phyloP scores from a whole-genome alignment of 352 stramenopile genomes.

The Phytopythium mirpurense region DNA sequence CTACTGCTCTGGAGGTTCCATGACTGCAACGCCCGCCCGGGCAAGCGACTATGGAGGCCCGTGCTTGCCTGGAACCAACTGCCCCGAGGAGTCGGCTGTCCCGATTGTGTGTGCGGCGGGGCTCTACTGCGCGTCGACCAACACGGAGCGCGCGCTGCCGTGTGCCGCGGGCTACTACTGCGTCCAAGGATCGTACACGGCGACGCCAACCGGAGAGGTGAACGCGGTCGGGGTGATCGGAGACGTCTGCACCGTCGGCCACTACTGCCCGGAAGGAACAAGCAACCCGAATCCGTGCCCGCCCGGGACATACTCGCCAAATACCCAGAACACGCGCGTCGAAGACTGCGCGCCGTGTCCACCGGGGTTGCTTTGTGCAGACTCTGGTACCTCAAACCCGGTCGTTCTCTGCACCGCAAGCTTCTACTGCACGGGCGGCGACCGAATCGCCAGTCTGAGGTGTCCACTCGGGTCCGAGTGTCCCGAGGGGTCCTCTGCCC shows the following conservation, averaged over 20 bases:
- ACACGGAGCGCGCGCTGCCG: slow-evolving; percentile 56
- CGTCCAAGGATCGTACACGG: slow-evolving; percentile 77
- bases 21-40: slow-evolving; percentile 39
- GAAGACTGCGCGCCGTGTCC: slow-evolving; percentile 68
- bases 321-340: slow-evolving; percentile 45
- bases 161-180: slow-evolving; percentile 87
- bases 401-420: slow-evolving; percentile 43
- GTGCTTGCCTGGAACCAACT: slow-evolving; percentile 86
- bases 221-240: slow-evolving; percentile 74
- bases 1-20: slow-evolving; percentile 73
- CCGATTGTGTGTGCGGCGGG: slow-evolving; percentile 80
- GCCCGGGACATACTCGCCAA: slow-evolving; percentile 64
- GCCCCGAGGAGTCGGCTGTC: slow-evolving; percentile 71
- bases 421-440: slow-evolving; percentile 58
- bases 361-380: slow-evolving; percentile 51
- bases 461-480: slow-evolving; percentile 81
- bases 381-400: slow-evolving; percentile 43
- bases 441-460: slow-evolving; percentile 36
- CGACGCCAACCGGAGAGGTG: slow-evolving; percentile 58
- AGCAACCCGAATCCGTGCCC: slow-evolving; percentile 80
- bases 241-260: slow-evolving; percentile 58
- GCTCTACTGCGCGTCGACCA: slow-evolving; percentile 74
- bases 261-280: slow-evolving; percentile 74
- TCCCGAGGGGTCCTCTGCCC: slow-evolving; percentile 42
- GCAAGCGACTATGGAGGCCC: slow-evolving; percentile 41